These are phyloP conservation scores for Aspergillus persii DNA, from an alignment of 2,329 filamentous ascomycete genomes.

Conservation along the genomic window DNA sequence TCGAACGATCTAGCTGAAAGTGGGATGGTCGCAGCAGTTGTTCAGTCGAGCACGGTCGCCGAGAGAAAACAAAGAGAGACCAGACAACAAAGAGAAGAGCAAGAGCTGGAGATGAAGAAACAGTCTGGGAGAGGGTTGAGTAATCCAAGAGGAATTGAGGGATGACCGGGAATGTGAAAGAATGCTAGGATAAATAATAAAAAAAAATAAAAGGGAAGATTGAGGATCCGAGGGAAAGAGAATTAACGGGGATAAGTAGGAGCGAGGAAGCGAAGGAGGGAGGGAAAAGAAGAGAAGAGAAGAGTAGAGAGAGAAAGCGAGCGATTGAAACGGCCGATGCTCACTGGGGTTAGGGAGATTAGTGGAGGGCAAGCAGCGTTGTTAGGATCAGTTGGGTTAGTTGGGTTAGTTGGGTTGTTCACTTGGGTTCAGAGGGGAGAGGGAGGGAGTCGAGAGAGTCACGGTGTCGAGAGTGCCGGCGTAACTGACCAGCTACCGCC, in stretches of 20 bases:
- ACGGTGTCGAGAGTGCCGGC: neutral
- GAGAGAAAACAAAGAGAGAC: neutral
- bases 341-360: slow-evolving; percentile 17
- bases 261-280: slow-evolving; percentile 4
- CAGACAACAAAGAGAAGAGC: neutral
- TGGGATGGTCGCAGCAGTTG: neutral
- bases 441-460: neutral
- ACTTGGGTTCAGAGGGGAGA: neutral
- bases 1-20: neutral
- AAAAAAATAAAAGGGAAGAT: slow-evolving; percentile 1
- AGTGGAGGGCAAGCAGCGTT: slow-evolving; percentile 5
- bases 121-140: neutral
- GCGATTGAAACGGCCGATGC: slow-evolving; percentile 21
- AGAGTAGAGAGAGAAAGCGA: slow-evolving; percentile 8
- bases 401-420: neutral
- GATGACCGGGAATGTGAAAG: neutral
- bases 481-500: neutral
- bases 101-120: neutral
- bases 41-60: neutral
- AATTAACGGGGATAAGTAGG: slow-evolving; percentile 6
- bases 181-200: neutral
- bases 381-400: neutral
- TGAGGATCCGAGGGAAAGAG: slow-evolving; percentile 7
- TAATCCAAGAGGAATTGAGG: neutral
- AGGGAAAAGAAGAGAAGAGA: slow-evolving; percentile 8